phyloP scores from a whole-genome alignment of 441 rosid genomes.

The Eugenia klotzschiana region DNA sequence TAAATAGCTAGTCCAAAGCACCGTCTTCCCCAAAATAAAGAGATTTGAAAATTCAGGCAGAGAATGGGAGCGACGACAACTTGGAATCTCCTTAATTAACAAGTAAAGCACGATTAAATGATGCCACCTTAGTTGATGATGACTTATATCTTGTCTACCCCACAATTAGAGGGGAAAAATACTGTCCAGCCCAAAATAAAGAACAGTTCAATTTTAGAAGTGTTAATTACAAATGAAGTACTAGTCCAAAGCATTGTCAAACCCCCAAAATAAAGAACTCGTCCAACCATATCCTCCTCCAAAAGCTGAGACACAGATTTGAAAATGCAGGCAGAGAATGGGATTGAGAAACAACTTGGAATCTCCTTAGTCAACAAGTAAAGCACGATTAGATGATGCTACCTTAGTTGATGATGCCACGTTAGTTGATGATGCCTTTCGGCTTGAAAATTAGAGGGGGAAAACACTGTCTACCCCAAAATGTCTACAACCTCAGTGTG shows the following conservation, averaged over 20 bases:
- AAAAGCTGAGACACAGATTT: too few relatives aligned
- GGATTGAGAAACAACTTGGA: not conserved
- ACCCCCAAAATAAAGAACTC: too few relatives aligned
- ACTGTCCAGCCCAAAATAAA: too few relatives aligned
- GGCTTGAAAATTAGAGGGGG: not conserved
- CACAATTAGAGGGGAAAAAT: not conserved
- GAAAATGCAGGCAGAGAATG: not conserved
- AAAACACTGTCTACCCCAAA: not conserved
- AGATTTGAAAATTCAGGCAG: not conserved
- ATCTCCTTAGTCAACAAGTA: not conserved
- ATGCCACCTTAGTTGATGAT: not conserved
- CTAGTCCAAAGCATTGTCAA: too few relatives aligned
- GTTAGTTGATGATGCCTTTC: too few relatives aligned
- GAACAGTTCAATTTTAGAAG: too few relatives aligned
- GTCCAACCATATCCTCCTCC: too few relatives aligned
- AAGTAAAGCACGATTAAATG: not conserved
- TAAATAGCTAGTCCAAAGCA: not conserved
- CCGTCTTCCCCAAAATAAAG: too few relatives aligned
- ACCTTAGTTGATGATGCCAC: not conserved
- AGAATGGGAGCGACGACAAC: not conserved
- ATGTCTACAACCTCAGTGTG: not conserved
- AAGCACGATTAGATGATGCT: not conserved
- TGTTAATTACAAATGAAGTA: too few relatives aligned
- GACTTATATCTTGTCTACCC: not conserved
- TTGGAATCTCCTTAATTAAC: not conserved